Evolutionary conservation across 108 stramenopile species (phyloP).

Genomic region (Pseudonitzschia delicatissima): DNA sequence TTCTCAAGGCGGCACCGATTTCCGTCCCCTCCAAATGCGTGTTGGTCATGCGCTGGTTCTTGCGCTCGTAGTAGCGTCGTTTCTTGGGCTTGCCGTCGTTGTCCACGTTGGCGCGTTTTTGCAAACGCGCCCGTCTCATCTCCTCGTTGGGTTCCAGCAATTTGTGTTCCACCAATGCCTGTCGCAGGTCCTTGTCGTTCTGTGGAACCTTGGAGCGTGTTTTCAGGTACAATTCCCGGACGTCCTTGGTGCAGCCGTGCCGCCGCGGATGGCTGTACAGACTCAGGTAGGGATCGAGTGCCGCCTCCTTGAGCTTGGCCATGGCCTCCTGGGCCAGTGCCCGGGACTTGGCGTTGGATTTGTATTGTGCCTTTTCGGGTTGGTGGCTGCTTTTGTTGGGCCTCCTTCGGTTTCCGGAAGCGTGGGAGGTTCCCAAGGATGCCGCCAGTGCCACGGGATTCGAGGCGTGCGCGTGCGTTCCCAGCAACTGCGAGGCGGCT

Average conservation of each 20-base stretch:
- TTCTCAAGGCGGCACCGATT: constrained; percentile 66
- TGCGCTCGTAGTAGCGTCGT: constrained; percentile 77
- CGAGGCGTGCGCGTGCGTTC: constrained; percentile 60
- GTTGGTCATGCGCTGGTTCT: constrained; percentile 87
- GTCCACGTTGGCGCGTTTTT: constrained; percentile 63
- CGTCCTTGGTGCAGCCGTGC: constrained; percentile 85
- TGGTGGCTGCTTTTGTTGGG: constrained; percentile 38
- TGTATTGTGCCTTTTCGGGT: neutral
- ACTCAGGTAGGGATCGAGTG: constrained; percentile 58
- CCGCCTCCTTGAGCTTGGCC: constrained; percentile 41
- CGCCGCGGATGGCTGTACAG: constrained; percentile 70
- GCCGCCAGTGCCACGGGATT: constrained; percentile 60
- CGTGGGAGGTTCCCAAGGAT: constrained; percentile 35
- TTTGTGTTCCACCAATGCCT: constrained; percentile 59
- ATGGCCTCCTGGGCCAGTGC: constrained; percentile 27
- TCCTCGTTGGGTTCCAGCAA: constrained; percentile 75
- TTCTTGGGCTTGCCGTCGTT: constrained; percentile 88
- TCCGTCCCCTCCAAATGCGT: constrained; percentile 80
- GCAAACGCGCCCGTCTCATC: constrained; percentile 68
- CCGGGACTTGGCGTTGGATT: neutral
- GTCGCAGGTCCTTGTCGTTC: constrained; percentile 57
- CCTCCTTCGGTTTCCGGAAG: constrained; percentile 36
- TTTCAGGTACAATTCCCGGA: constrained; percentile 72
- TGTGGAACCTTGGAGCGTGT: constrained; percentile 56
- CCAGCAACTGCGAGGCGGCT: constrained; percentile 53